phyloP scores from a whole-genome alignment of 805 yeast species.

The Starmera amethionina region DNA sequence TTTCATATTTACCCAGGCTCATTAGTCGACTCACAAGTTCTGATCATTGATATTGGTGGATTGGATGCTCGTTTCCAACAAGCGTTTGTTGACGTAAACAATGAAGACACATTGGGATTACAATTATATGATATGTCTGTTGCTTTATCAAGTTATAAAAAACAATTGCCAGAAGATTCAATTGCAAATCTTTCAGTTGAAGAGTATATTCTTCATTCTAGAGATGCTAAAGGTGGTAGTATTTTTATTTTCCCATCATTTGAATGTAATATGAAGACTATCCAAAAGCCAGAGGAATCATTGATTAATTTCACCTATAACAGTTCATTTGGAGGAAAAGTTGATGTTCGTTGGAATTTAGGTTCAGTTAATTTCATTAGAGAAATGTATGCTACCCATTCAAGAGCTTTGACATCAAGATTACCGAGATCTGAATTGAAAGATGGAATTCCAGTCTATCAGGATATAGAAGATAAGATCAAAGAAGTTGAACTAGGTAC shows the following conservation, averaged over 20 bases:
- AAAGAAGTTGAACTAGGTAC: slow-evolving; percentile 38
- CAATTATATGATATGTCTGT: slow-evolving; percentile 54
- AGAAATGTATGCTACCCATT: slow-evolving; percentile 88
- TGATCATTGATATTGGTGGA: slow-evolving; percentile 50
- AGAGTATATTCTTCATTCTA: slow-evolving; percentile 46
- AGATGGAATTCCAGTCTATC: slow-evolving; percentile 14
- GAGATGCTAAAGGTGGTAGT: slow-evolving; percentile 63
- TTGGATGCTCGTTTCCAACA: slow-evolving; percentile 45
- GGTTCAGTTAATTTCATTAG: slow-evolving; percentile 85
- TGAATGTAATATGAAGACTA: slow-evolving; percentile 64
- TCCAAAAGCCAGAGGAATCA: slow-evolving; percentile 43
- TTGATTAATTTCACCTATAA: slow-evolving; percentile 57
- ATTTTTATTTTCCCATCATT: slow-evolving; percentile 76
- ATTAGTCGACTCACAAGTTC: slow-evolving; percentile 65
- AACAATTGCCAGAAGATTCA: slow-evolving; percentile 40
- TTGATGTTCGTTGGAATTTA: slow-evolving; percentile 88
- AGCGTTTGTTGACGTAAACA: slow-evolving; percentile 27
- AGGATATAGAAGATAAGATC: slow-evolving; percentile 29
- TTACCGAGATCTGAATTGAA: slow-evolving; percentile 23
- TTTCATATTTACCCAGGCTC: slow-evolving; percentile 77
- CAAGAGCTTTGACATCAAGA: slow-evolving; percentile 59
- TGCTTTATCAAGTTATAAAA: slow-evolving; percentile 53
- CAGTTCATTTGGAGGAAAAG: slow-evolving; percentile 79
- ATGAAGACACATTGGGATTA: slow-evolving; percentile 45
- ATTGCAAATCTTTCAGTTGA: slow-evolving; percentile 36